phyloP scores from a whole-genome alignment of 208 protist genomes.

The Giardia duodenalis region DNA sequence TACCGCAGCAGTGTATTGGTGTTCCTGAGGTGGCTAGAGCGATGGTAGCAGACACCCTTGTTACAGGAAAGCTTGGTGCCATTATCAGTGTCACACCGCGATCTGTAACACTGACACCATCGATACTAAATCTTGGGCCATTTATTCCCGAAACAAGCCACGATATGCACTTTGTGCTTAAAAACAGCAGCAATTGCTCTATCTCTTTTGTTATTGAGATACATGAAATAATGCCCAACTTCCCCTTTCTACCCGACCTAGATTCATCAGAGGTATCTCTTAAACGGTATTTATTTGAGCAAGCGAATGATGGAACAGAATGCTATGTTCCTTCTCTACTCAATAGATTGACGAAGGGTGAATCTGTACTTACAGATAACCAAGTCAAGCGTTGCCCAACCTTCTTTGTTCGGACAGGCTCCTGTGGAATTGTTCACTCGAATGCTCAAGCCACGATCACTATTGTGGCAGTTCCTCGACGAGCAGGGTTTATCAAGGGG shows the following conservation, averaged over 20 bases:
- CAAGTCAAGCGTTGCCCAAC: constrained; percentile 10
- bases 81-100: background rate
- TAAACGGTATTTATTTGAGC: background rate
- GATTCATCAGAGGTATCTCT: background rate
- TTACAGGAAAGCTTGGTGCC: background rate
- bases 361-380: background rate
- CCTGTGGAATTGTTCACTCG: background rate
- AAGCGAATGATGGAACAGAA: constrained; percentile 3
- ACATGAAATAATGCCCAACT: constrained; percentile 5
- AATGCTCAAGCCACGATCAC: background rate
- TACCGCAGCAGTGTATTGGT: background rate
- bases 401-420: background rate
- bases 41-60: background rate
- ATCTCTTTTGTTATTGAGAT: constrained; percentile 3
- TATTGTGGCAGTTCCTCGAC: background rate
- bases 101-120: background rate
- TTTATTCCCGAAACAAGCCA: background rate
- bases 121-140: background rate
- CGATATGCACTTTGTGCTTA: background rate
- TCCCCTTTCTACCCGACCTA: background rate
- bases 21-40: background rate
- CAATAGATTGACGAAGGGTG: background rate
- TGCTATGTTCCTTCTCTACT: background rate
- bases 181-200: constrained; percentile 5
- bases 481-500: background rate